Evolutionary conservation across 176 grass and related monocot species (phyloP), one percentile per base, ranked within the genome.

Genomic region (Cenchrus purpureus): DNA sequence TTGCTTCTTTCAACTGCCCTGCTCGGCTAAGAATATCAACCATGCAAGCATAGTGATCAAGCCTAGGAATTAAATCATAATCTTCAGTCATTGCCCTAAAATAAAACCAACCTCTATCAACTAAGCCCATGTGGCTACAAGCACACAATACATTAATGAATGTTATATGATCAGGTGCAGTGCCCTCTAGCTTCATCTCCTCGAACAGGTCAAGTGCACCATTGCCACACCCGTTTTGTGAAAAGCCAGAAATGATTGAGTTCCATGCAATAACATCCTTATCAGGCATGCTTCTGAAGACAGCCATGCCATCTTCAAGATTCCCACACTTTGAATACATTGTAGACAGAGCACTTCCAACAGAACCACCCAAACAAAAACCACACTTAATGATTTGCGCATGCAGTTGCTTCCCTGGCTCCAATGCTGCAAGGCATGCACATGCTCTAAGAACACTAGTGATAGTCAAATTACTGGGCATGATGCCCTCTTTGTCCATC

Each of bases 1-100:
- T 96, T 58, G 94, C 91, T 80, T 96, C 80, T 52, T 84, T 83
- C 40, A 96, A 65, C 84, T 89, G 45, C 66, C 91, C 91, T 70
- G 90, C 91, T 68, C 91, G 76, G 45, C 88, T 91, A 65, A 96
- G 87, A 78, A 93, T 87, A 87, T 96, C 94, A 48, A 93, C 86
- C 89, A 96, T 93, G 86, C 94, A 96, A 72, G 88, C 88, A 87
- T 96, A 96, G 74, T 96, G 94, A 49, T 96, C 94, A 68, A 96
- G 46, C 72, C 60, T 62, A 77, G 91, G 88, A 83, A 54, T 71
- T 85, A 96, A 83, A 74, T 73, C 74, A 45, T 96, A 91, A 37
- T 93, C 77, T 76, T 86, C 79, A 40, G 77, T 66, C 86, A 96
- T 96, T 62, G 89, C 89, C 14, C 89, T 88, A 56, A 95, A 95